phyloP scores from a whole-genome alignment of 176 grass and related monocot species.

The Cenchrus fungigraminus region DNA sequence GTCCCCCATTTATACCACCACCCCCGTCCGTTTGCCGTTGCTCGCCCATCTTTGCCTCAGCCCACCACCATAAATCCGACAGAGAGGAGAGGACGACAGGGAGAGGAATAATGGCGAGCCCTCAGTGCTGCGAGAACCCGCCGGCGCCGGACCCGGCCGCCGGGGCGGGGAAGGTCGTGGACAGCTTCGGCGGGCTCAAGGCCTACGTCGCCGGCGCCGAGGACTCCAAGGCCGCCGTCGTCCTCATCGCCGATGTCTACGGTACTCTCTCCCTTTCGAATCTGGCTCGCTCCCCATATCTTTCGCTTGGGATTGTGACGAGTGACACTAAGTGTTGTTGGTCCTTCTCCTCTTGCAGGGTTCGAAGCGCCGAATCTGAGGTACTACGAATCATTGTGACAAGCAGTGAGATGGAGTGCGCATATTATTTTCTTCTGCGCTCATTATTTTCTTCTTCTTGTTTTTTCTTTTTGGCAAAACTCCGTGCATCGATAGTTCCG shows the following conservation, averaged over 20 bases:
- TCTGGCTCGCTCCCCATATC: not conserved
- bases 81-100: not conserved
- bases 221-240: constrained; percentile 55
- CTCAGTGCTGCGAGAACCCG: constrained; percentile 81
- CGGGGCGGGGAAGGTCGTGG: constrained; percentile 73
- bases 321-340: not conserved
- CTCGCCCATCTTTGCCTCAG: not conserved
- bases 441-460: not conserved
- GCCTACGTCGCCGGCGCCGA: constrained; percentile 63
- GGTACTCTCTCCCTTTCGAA: constrained; percentile 30
- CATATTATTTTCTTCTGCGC: not conserved
- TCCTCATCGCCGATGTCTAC: constrained; percentile 78
- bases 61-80: not conserved
- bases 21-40: no score
- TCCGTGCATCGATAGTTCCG: not conserved
- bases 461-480: not conserved
- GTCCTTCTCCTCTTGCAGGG: constrained; percentile 8
- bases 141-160: constrained; percentile 44
- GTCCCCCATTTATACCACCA: no score
- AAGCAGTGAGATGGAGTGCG: not conserved
- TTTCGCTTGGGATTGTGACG: not conserved
- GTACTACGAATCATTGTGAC: not conserved
- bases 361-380: constrained; percentile 25
- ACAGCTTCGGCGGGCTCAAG: constrained; percentile 73
- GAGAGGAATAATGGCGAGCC: constrained; percentile 56